phyloP scores from a whole-genome alignment of 176 grass and related monocot species.

The Tuctoria greenei region DNA sequence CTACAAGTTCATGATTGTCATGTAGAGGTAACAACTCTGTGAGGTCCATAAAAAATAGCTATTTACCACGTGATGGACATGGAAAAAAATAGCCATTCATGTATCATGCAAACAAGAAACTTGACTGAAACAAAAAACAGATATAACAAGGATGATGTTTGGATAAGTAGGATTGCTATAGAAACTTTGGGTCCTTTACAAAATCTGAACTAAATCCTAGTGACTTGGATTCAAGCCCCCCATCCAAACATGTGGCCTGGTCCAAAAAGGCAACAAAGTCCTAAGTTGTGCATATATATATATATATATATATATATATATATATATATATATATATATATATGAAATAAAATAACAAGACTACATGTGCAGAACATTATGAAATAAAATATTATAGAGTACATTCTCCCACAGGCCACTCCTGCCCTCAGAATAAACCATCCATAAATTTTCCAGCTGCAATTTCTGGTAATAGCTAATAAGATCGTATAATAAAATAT shows the following conservation, averaged over 20 bases:
- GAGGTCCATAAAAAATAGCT: background rate
- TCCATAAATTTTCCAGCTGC: slow-evolving; percentile 11
- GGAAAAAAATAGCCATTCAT: background rate
- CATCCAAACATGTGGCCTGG: background rate
- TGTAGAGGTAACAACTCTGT: background rate
- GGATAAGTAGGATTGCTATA: background rate
- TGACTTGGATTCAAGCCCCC: background rate
- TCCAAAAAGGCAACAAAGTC: background rate
- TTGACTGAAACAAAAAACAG: background rate
- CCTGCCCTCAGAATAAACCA: background rate
- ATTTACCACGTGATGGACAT: background rate
- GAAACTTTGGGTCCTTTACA: background rate
- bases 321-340: background rate
- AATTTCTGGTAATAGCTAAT: background rate
- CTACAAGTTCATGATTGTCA: slow-evolving; percentile 41
- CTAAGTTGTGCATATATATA: background rate
- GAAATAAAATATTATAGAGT: background rate
- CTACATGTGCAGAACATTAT: too few species aligned
- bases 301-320: background rate
- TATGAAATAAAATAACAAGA: too few species aligned
- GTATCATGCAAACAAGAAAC: background rate
- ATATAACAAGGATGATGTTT: background rate
- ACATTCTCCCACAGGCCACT: background rate
- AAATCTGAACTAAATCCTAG: background rate
- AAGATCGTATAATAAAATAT: too few species aligned